A percentile compares a stretch with the other conserved stretches of the same genome.
These are phyloP conservation scores for Nakazawaea populi DNA, from an alignment of 805 yeast species.

Conservation along the genomic window DNA sequence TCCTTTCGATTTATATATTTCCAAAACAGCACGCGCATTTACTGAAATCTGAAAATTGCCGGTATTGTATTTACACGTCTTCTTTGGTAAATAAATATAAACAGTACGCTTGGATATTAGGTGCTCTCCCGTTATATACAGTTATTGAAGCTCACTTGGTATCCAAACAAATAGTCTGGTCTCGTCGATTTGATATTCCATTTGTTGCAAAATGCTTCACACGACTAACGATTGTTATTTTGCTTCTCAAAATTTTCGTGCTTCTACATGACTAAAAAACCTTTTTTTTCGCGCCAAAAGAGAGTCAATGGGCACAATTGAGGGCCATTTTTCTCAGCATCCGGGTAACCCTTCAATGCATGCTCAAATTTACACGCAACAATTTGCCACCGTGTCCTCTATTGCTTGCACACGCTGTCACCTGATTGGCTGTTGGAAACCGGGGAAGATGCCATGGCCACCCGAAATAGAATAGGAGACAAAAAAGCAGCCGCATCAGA, in stretches of 20 bases:
- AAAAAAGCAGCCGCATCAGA: background rate
- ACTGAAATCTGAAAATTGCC: background rate
- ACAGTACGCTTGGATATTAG: background rate
- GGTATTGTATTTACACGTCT: constrained; percentile 1
- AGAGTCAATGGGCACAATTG: background rate
- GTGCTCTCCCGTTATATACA: background rate
- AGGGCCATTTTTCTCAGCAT: background rate
- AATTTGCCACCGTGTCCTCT: constrained; percentile 5
- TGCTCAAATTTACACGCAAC: background rate
- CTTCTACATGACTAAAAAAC: background rate
- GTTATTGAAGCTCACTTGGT: too few species aligned
- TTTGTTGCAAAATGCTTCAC: background rate
- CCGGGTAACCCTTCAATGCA: background rate
- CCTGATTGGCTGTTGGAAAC: background rate
- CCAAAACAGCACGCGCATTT: background rate
- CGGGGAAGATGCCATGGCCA: background rate
- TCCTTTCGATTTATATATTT: constrained; percentile 5
- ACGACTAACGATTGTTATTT: background rate
- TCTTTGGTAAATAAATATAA: background rate
- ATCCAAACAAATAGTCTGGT: too few species aligned
- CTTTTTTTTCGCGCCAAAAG: background rate
- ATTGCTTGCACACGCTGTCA: background rate
- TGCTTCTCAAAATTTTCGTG: background rate
- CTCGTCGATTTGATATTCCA: too few species aligned
- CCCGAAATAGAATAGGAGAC: background rate